Evolutionary conservation across 768 basidiomycete genomes (phyloP), one percentile per base, ranked within the genome.

Genomic region (Rhodotorula babjevae): DNA sequence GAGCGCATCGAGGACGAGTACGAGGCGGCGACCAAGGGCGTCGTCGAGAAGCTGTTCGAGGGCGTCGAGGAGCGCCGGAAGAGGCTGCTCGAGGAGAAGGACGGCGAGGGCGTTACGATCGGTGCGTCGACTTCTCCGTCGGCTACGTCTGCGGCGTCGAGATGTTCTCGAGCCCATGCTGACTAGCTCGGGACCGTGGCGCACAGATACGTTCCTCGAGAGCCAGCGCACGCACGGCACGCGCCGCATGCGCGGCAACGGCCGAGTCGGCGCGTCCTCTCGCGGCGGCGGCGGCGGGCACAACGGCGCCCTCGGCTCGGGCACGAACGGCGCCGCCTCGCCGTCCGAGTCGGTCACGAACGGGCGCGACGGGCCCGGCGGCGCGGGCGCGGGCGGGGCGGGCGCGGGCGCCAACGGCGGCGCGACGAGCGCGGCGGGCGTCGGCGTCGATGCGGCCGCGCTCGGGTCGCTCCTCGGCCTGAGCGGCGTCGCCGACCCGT

Each of bases 1-100:
- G 81, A 82, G 63, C 73, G 79, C n/a, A 81, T 84, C 60, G 82
- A 84, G 74, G 82, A 81, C 59, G 81, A 82, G 71, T 83, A 81
- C 71, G 79, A 79, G 77, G 80, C 80, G 58, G 81, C 81, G 25
- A 77, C 80, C 29, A 82, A 83, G 65, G 78, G 79, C 18, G 82
- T 82, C 9, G 76, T 80, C 59, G 80, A 81, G 74, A 69, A 81
- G 49, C 66, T 84, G 36, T 61, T 83, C 33, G 82, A 80, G 29
- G 78, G 79, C 9, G 78, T 83, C 33, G 83, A 84, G 71, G 83
- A 84, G 69, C 63, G 82, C 31, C 71, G 81, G 62, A 75, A 80
- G 68, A 81, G 81, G 58, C 68, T 83, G n/a, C 76, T 80, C 62
- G 83, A 84, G 65, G 83, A 84, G 68, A 83, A 83, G 71, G 83